Evolutionary conservation across 2,329 filamentous ascomycete species (phyloP).

Genomic region (Cadophora sp.): DNA sequence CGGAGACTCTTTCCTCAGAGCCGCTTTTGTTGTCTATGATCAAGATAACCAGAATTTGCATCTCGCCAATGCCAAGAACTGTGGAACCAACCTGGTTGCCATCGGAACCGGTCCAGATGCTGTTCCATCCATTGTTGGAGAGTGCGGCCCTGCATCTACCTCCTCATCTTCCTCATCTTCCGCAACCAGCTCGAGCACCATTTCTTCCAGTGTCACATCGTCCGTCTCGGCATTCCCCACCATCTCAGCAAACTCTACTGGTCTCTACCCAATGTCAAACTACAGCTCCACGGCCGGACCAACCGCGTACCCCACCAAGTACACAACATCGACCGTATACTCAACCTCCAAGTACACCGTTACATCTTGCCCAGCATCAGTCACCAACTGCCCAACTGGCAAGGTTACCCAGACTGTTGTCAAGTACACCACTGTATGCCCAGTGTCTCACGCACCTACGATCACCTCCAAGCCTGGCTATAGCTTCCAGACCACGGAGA

Average conservation of each 20-base stretch:
- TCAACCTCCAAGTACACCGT: slow-evolving; percentile 38
- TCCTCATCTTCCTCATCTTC: slow-evolving; percentile 16
- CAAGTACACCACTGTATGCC: slow-evolving; percentile 29
- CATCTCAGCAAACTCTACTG: slow-evolving; percentile 15
- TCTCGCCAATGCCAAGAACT: slow-evolving; percentile 26
- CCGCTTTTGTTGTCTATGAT: slow-evolving; percentile 29
- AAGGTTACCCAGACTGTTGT: slow-evolving; percentile 34
- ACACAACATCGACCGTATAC: slow-evolving; percentile 36
- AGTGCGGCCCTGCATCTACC: slow-evolving; percentile 21
- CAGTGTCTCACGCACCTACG: slow-evolving; percentile 8
- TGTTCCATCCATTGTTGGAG: slow-evolving; percentile 29
- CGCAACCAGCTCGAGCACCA: not conserved
- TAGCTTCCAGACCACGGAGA: not conserved
- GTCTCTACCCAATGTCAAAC: slow-evolving; percentile 19
- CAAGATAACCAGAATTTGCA: slow-evolving; percentile 30
- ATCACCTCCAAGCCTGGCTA: slow-evolving; percentile 2
- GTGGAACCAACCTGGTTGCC: slow-evolving; percentile 27
- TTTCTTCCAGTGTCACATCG: not conserved
- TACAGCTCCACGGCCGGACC: slow-evolving; percentile 15
- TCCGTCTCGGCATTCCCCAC: slow-evolving; percentile 4
- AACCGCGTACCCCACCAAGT: slow-evolving; percentile 4
- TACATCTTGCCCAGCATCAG: slow-evolving; percentile 38
- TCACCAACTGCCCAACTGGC: slow-evolving; percentile 39
- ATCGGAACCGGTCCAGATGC: slow-evolving; percentile 29
- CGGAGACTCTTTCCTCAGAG: slow-evolving; percentile 30